Conservation (phyloP, 2,329 filamentous ascomycete species). For the Trichoderma sp. region DNA sequence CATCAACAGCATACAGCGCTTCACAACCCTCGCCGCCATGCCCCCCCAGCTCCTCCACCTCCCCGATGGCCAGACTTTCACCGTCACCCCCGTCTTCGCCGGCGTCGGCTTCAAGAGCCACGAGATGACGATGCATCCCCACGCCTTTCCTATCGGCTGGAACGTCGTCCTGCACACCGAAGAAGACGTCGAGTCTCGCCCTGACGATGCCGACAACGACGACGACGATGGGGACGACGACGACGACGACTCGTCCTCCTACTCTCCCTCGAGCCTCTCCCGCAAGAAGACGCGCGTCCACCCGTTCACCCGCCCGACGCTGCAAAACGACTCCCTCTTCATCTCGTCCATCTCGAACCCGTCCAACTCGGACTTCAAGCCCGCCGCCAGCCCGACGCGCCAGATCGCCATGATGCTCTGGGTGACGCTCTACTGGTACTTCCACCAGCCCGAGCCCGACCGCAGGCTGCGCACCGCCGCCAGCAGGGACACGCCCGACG, state of each 20-base stretch:
- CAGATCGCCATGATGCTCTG: constrained; percentile 97
- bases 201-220: constrained; percentile 30
- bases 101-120: constrained; percentile 87
- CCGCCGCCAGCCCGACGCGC: constrained; percentile 76
- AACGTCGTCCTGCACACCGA: constrained; percentile 82
- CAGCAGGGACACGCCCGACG: constrained; percentile 65
- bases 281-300: constrained; percentile 34
- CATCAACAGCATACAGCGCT: background rate
- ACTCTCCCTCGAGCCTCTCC: background rate
- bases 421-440: constrained; percentile 96
- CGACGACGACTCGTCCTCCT: constrained; percentile 31
- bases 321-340: constrained; percentile 79
- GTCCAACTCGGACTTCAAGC: constrained; percentile 75
- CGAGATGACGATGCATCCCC: constrained; percentile 68
- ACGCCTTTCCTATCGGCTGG: constrained; percentile 83
- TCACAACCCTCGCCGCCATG: constrained; percentile 35
- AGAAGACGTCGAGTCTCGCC: constrained; percentile 36
- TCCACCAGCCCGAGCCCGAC: constrained; percentile 78
- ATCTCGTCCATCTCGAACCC: constrained; percentile 91
- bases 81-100: constrained; percentile 84
- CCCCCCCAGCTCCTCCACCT: constrained; percentile 62
- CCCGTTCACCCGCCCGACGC: constrained; percentile 69
- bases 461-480: constrained; percentile 63
- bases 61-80: constrained; percentile 84
- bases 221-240: constrained; percentile 38